Conservation (phyloP, 2,329 filamentous ascomycete genomes). For the Xylaria polymorpha region DNA sequence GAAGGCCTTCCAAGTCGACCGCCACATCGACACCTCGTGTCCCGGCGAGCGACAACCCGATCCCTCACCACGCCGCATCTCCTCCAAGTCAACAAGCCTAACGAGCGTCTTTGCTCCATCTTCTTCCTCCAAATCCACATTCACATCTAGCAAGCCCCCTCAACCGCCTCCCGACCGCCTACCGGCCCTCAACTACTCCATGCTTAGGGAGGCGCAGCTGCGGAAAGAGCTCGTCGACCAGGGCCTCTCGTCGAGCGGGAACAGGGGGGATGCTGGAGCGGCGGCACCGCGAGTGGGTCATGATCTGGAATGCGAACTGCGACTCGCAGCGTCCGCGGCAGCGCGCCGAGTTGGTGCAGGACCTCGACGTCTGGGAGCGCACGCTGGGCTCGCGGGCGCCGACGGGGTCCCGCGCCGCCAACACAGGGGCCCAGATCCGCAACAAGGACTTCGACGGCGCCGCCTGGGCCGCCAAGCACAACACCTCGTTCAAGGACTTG, state of each 20-base stretch:
- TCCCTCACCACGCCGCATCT: constrained; percentile 23
- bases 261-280: constrained; percentile 75
- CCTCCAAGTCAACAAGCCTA: constrained; percentile 36
- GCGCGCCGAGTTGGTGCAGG: constrained; percentile 77
- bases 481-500: constrained; percentile 79
- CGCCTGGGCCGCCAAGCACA: constrained; percentile 79
- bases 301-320: constrained; percentile 96
- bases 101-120: constrained; percentile 35
- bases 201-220: constrained; percentile 82
- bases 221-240: constrained; percentile 85
- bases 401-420: constrained; percentile 52
- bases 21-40: constrained; percentile 79
- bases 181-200: constrained; percentile 84
- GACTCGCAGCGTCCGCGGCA: constrained; percentile 80
- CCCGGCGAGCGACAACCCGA: constrained; percentile 53
- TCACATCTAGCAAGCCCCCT: constrained; percentile 35
- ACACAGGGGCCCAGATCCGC: constrained; percentile 69
- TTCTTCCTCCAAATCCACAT: constrained; percentile 29
- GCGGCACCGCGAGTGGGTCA: constrained; percentile 92
- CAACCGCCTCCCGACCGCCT: constrained; percentile 68
- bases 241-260: constrained; percentile 78
- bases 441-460: constrained; percentile 88
- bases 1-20: constrained; percentile 81
- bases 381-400: constrained; percentile 75
- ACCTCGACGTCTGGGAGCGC: constrained; percentile 87